These are phyloP conservation scores for Albizia julibrissin DNA, from an alignment of 306 rosid species.

Conservation along the genomic window DNA sequence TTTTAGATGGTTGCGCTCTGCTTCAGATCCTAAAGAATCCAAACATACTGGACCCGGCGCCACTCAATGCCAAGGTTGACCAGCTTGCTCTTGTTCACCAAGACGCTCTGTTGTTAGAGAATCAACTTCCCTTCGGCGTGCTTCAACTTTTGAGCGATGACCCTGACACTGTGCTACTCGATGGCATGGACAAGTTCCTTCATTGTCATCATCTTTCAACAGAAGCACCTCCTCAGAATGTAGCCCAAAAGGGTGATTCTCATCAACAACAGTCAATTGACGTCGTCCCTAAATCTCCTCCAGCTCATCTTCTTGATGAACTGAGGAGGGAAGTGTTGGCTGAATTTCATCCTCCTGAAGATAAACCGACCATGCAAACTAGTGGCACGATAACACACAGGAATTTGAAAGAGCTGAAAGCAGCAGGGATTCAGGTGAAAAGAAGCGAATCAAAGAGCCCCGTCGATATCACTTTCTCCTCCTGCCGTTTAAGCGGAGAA, in stretches of 20 bases:
- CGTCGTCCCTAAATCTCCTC: not conserved
- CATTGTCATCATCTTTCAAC: not conserved
- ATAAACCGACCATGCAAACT: not conserved
- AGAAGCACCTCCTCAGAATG: not conserved
- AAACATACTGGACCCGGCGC: no score
- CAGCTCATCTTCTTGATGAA: not conserved
- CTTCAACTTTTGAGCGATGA: not conserved
- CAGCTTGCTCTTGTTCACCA: not conserved
- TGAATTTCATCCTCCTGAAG: not conserved
- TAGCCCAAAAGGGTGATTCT: no score
- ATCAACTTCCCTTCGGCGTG: not conserved
- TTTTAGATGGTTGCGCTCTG: not conserved
- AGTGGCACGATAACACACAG: not conserved
- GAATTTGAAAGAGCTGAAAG: not conserved
- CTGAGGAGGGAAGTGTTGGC: not conserved
- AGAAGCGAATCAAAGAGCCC: not conserved
- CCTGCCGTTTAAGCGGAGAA: not conserved
- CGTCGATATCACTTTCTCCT: not conserved
- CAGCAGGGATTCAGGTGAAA: not conserved
- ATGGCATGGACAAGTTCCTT: not conserved
- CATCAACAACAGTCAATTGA: not conserved
- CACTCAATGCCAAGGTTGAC: not conserved
- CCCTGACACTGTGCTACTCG: rapidly evolving
- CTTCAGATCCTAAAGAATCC: not conserved
- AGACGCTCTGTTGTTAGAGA: not conserved